Conservation (phyloP, 176 grass and related monocot genomes). For the Oryza coarctata region DNA sequence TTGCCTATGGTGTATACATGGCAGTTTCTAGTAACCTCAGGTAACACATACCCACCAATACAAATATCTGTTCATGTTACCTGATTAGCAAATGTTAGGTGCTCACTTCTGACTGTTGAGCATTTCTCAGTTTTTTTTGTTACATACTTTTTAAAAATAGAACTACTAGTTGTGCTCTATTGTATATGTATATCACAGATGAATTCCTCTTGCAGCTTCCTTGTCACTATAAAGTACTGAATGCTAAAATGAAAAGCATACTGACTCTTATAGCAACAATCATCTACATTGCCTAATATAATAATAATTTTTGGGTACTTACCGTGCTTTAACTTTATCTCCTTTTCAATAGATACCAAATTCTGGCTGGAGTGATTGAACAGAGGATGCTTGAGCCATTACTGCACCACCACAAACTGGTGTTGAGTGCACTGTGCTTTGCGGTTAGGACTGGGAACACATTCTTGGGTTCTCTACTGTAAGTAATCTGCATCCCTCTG, state of each 20-base stretch:
- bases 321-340: constrained; percentile 3
- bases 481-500: constrained; percentile 37
- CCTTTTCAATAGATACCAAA: constrained; percentile 68
- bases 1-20: constrained; percentile 98
- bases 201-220: neutral
- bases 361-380: constrained; percentile 91
- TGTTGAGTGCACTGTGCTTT: constrained; percentile 74
- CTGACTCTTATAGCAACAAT: neutral
- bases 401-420: constrained; percentile 72
- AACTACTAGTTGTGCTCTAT: neutral
- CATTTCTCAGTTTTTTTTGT: too few relatives aligned
- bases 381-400: constrained; percentile 89
- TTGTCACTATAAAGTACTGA: neutral
- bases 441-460: constrained; percentile 96
- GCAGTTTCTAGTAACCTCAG: constrained; percentile 96
- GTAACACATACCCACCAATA: constrained; percentile 30
- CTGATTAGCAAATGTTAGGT: neutral
- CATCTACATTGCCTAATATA: neutral
- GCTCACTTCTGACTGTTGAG: too few relatives aligned
- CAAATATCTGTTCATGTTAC: neutral
- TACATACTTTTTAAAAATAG: neutral
- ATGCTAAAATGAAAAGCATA: neutral
- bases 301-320: neutral
- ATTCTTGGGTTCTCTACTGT: constrained; percentile 91
- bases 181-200: neutral